These are phyloP conservation scores for Pleurotus ostreatus DNA, from an alignment of 768 basidiomycete species.

Conservation along the genomic window DNA sequence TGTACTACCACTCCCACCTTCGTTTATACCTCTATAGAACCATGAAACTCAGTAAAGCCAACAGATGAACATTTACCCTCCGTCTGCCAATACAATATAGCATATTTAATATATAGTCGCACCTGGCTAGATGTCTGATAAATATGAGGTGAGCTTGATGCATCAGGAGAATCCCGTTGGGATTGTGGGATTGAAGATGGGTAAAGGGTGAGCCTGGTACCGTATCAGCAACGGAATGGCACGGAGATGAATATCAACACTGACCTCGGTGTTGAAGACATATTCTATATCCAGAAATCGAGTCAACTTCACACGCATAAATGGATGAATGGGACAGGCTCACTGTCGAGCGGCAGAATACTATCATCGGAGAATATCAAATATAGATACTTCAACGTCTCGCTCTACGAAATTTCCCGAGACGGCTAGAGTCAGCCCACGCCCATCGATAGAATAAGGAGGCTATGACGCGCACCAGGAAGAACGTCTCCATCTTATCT, in stretches of 20 bases:
- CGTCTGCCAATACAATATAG: neutral
- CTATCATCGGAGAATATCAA: conserved; percentile 74
- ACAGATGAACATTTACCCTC: neutral
- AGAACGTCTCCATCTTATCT: conserved; percentile 96
- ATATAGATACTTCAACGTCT: conserved; percentile 90
- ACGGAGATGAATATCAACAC: neutral
- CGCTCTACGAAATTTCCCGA: conserved; percentile 48
- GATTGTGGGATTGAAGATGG: conserved; percentile 59
- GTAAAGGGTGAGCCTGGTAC: conserved; percentile 63
- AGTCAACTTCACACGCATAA: neutral
- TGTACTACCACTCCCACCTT: neutral
- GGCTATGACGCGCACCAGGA: conserved; percentile 53
- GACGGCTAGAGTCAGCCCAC: neutral
- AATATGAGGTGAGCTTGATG: neutral
- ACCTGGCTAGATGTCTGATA: neutral
- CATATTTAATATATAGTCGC: conserved; percentile 7
- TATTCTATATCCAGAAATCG: neutral
- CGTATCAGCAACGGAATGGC: neutral
- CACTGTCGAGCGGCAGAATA: conserved; percentile 72
- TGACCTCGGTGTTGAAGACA: conserved; percentile 3
- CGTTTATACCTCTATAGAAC: neutral
- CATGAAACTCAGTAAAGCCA: neutral
- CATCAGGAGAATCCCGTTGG: conserved; percentile 40
- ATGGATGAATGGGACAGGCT: conserved; percentile 24
- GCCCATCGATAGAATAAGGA: neutral